Conservation (phyloP, 208 protist species). For the Angomonas deanei region DNA sequence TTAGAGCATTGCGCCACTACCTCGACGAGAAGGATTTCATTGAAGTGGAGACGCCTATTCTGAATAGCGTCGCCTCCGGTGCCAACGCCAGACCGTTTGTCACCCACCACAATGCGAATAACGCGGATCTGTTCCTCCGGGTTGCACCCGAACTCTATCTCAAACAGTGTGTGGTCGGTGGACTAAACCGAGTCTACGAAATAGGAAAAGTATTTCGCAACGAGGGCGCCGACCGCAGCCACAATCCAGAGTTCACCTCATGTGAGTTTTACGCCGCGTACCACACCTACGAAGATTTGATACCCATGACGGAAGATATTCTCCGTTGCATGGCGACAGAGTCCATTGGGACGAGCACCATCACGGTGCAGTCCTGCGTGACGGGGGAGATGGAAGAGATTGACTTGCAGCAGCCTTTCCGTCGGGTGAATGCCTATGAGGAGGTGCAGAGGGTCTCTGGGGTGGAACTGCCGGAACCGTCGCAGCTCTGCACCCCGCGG, state of each 20-base stretch:
- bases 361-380: slow-evolving; percentile 27
- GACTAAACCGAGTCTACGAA: slow-evolving; percentile 94
- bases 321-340: slow-evolving; percentile 58
- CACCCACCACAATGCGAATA: slow-evolving; percentile 88
- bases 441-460: slow-evolving; percentile 70
- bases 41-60: slow-evolving; percentile 94
- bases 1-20: slow-evolving; percentile 60
- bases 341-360: slow-evolving; percentile 39
- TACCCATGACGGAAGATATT: slow-evolving; percentile 92
- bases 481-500: slow-evolving; percentile 70
- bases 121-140: slow-evolving; percentile 73
- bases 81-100: slow-evolving; percentile 91
- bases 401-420: slow-evolving; percentile 85
- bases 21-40: slow-evolving; percentile 73
- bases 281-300: slow-evolving; percentile 92
- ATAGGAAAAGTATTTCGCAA: slow-evolving; percentile 94
- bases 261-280: slow-evolving; percentile 93
- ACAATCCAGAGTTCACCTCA: slow-evolving; percentile 96
- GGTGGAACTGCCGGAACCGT: slow-evolving; percentile 66
- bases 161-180: slow-evolving; percentile 93
- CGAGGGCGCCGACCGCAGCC: slow-evolving; percentile 91
- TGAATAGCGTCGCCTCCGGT: slow-evolving; percentile 83
- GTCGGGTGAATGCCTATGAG: slow-evolving; percentile 82
- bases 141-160: slow-evolving; percentile 93
- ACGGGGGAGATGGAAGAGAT: slow-evolving; percentile 40